Evolutionary conservation across 768 basidiomycete genomes (phyloP).

Genomic region (Mycena crocata): DNA sequence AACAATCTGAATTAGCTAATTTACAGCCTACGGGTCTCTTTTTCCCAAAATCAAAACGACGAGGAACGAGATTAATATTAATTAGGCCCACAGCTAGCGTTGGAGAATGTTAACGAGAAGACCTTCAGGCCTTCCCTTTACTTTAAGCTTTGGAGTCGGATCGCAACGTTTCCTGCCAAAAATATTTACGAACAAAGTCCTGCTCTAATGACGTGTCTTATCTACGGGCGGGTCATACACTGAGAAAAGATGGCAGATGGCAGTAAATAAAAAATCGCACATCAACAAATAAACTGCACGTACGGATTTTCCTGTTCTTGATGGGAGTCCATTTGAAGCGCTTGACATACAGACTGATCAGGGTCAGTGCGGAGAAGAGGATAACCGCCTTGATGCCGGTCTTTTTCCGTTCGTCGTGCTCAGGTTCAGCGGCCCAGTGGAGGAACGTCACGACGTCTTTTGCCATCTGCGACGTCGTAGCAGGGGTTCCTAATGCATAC

Average conservation of each 20-base stretch:
- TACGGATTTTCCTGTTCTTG: slow-evolving; percentile 94
- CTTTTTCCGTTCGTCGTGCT: slow-evolving; percentile 98
- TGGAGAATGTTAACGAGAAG: no score
- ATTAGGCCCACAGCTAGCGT: no score
- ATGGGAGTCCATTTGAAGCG: slow-evolving; percentile 94
- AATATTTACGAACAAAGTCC: slow-evolving; percentile 26
- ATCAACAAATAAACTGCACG: slow-evolving; percentile 46
- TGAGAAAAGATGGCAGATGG: slow-evolving; percentile 44
- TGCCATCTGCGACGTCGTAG: slow-evolving; percentile 98
- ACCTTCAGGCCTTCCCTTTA: no score
- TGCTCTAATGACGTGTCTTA: slow-evolving; percentile 68
- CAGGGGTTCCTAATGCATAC: slow-evolving; percentile 79
- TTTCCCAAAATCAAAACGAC: no score
- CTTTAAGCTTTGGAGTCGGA: no score
- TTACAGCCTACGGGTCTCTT: no score
- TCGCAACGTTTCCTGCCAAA: no score
- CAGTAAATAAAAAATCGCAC: slow-evolving; percentile 8
- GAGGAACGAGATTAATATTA: no score
- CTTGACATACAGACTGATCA: slow-evolving; percentile 89
- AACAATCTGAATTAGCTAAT: no score
- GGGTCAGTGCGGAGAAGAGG: slow-evolving; percentile 87
- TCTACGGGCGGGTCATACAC: slow-evolving; percentile 73
- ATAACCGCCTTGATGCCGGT: slow-evolving; percentile 96
- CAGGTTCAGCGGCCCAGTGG: slow-evolving; percentile 97
- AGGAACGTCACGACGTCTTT: slow-evolving; percentile 98